phyloP scores from a whole-genome alignment of 768 basidiomycete genomes.

The Steccherinum ochraceum region DNA sequence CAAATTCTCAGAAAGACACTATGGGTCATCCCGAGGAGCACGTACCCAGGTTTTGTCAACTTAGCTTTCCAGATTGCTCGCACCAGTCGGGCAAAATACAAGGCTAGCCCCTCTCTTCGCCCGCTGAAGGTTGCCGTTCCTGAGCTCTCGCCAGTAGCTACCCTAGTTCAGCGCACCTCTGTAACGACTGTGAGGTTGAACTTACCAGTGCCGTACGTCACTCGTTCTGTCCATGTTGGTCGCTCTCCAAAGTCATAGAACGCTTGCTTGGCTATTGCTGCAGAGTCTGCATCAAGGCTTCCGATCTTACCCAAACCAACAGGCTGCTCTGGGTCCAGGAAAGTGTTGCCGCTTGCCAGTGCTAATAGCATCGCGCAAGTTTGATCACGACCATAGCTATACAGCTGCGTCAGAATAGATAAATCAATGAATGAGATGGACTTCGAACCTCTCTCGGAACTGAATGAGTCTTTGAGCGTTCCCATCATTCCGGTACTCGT shows the following conservation, averaged over 20 bases:
- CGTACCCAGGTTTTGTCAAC: slow-evolving; percentile 60
- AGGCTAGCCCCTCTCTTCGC: slow-evolving; percentile 78
- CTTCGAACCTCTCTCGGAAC: slow-evolving; percentile 68
- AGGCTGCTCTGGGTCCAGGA: slow-evolving; percentile 54
- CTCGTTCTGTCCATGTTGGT: slow-evolving; percentile 74
- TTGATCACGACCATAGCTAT: slow-evolving; percentile 86
- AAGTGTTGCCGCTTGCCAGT: slow-evolving; percentile 80
- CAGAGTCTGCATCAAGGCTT: slow-evolving; percentile 54
- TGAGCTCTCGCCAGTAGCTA: slow-evolving; percentile 50
- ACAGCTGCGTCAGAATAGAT: not conserved
- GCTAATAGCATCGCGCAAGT: slow-evolving; percentile 89
- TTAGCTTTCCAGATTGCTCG: slow-evolving; percentile 85
- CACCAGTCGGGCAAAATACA: slow-evolving; percentile 82
- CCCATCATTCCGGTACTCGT: slow-evolving; percentile 72
- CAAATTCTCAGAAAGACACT: no score
- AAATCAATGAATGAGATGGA: not conserved
- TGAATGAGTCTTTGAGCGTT: slow-evolving; percentile 75
- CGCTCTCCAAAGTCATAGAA: slow-evolving; percentile 85
- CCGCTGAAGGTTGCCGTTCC: slow-evolving; percentile 81
- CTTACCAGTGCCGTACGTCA: slow-evolving; percentile 71
- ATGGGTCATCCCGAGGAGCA: slow-evolving; percentile 7
- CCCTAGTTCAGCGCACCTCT: slow-evolving; percentile 4
- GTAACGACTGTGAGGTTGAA: slow-evolving; percentile 6
- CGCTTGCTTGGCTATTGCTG: slow-evolving; percentile 71
- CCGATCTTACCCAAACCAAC: slow-evolving; percentile 39